Evolutionary conservation across 2,329 filamentous ascomycete genomes (phyloP), one percentile per base, ranked within the genome.

Genomic region (Fusarium sp.): DNA sequence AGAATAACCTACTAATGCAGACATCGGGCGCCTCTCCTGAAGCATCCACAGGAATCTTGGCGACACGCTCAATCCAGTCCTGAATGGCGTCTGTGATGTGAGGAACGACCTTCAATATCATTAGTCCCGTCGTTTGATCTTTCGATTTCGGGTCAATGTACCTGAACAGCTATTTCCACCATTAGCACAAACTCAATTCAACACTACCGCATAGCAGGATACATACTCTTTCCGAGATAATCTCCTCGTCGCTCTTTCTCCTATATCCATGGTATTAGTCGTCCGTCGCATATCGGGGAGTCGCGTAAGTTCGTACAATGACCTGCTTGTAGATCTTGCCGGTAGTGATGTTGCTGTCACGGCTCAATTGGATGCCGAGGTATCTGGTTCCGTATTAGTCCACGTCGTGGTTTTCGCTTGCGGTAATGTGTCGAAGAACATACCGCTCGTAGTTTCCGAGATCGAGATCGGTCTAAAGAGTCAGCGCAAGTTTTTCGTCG

Each of bases 261-360:
- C 65, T 78, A 34, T 12, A 57, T 25, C 24, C 58, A 25, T 44
- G 27, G 22, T 40, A 49, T 63, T 25, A 65, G 24, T 45, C 13
- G 18, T 48, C 2, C 15, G 16, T 58, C 38, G 24, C 13, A 5
- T 32, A 15, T 27, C 7, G 22, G 5, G 11, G 11, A 8, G 32
- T 62, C 24, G 32, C 6, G 38, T 15, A n/a, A 20, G 47, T 41
- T 58, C 87, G 85, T 77, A 91, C 86, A 75, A 97, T 94, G 57
- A 98, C 94, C 75, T 92, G 89, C 77, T 93, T 87, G 82, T 98
- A 98, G 74, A 98, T 94, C 84, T 98, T 98, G 78, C 96, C 96
- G 8, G 95, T 97, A 6, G 96, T 99, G 81, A 99, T 97, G 82
- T 98, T 98, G 84, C 95, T 94, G 74, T 97, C 94, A 67, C 91